A percentile compares a stretch with the other conserved stretches of the same genome.
phyloP scores from a whole-genome alignment of 306 rosid species.

The Arachis hypogaea region DNA sequence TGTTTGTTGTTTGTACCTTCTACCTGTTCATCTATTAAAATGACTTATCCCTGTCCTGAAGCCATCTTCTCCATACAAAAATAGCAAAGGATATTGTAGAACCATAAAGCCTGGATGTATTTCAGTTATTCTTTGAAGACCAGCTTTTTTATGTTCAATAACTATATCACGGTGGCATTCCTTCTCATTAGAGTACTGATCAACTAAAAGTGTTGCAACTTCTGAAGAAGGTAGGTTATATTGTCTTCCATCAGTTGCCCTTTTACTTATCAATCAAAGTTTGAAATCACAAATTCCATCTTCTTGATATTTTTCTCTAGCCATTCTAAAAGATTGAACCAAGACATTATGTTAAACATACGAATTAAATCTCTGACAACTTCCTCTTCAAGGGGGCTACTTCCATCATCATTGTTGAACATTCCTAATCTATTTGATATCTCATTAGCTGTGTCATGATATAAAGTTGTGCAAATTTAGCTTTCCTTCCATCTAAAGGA shows the following conservation, averaged over 20 bases:
- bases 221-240: neutral
- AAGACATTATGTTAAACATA: neutral
- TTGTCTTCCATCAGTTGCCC: neutral
- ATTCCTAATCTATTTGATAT: neutral
- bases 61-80: neutral
- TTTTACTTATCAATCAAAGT: neutral
- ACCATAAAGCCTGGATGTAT: slow-evolving; percentile 10
- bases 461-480: slow-evolving; percentile 4
- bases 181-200: neutral
- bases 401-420: neutral
- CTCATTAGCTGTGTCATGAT: neutral
- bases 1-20: neutral
- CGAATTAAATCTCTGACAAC: neutral
- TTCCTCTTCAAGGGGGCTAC: neutral
- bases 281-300: neutral
- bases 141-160: neutral
- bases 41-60: neutral
- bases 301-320: neutral
- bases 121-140: slow-evolving; percentile 6
- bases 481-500: neutral
- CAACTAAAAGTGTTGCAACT: slow-evolving; percentile 16
- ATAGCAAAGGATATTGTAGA: neutral
- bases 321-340: neutral
- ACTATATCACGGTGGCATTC: neutral
- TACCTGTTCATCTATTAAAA: neutral